These are phyloP conservation scores for Chytriomyces sp. DNA, from an alignment of 192 early-diverging fungal species.

Conservation along the genomic window DNA sequence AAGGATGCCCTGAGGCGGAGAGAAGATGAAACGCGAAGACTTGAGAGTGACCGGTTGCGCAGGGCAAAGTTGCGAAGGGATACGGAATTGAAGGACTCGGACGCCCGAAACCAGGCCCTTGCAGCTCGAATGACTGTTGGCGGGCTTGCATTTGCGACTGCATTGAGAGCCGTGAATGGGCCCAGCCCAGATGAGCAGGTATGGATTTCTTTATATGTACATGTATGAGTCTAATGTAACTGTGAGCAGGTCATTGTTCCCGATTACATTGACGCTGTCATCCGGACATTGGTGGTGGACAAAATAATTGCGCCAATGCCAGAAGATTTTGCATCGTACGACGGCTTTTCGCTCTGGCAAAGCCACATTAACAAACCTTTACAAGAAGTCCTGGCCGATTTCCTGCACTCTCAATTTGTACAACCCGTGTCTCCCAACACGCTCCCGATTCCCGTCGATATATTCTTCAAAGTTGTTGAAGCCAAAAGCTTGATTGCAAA, in stretches of 20 bases:
- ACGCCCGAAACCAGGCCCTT: conserved; percentile 7
- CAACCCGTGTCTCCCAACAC: not conserved
- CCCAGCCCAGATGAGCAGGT: not conserved
- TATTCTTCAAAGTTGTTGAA: conserved; percentile 59
- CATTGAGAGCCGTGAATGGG: not conserved
- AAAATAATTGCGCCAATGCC: conserved; percentile 42
- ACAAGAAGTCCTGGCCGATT: conserved; percentile 49
- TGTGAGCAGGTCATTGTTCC: conserved; percentile 41
- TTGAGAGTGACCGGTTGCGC: conserved; percentile 3
- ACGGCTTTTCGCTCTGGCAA: conserved; percentile 53
- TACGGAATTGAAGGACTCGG: not conserved
- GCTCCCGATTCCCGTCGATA: conserved; percentile 24
- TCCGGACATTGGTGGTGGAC: conserved; percentile 48
- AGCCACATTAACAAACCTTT: conserved; percentile 29
- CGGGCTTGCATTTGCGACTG: conserved; percentile 8
- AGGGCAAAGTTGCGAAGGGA: conserved; percentile 33
- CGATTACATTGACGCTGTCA: conserved; percentile 54
- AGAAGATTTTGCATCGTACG: conserved; percentile 50
- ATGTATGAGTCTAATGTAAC: not conserved
- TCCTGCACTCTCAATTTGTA: conserved; percentile 44
- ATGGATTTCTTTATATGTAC: not conserved
- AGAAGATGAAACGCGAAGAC: conserved; percentile 62
- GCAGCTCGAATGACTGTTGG: not conserved
- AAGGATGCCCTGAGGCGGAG: conserved; percentile 49
- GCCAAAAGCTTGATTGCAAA: conserved; percentile 58